Evolutionary conservation across 108 stramenopile species (phyloP).

Genomic region (Cyclotella kingstonii): DNA sequence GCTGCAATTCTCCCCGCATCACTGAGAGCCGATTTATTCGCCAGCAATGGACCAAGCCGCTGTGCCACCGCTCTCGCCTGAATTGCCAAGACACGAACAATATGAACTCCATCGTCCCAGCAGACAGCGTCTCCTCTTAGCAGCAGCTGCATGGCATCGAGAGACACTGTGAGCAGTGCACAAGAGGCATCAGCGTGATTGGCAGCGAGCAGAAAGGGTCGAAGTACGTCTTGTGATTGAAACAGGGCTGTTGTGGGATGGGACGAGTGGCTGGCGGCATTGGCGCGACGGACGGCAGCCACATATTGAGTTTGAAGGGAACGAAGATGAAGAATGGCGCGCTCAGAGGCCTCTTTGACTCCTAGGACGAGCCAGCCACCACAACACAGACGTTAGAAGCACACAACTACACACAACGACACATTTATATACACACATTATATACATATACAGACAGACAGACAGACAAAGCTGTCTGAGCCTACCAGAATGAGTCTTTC

Average conservation of each 20-base stretch:
- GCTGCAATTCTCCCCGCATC: conserved; percentile 33
- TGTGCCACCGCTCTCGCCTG: conserved; percentile 34
- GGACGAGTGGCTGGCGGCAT: conserved; percentile 13
- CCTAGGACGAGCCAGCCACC: too few relatives aligned
- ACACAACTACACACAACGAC: too few relatives aligned
- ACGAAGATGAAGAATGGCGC: conserved; percentile 77
- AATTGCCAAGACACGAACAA: conserved; percentile 75
- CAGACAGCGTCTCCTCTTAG: conserved; percentile 82
- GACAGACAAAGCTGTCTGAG: neutral
- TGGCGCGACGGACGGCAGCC: conserved; percentile 74
- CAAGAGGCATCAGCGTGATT: conserved; percentile 78
- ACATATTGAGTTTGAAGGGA: conserved; percentile 77
- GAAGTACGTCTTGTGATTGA: conserved; percentile 70
- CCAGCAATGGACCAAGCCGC: conserved; percentile 1
- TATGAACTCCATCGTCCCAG: conserved; percentile 65
- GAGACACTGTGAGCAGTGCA: conserved; percentile 57
- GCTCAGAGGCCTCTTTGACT: conserved; percentile 83
- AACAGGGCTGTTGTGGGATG: conserved; percentile 79
- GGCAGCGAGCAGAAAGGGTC: conserved; percentile 79
- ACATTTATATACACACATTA: too few relatives aligned
- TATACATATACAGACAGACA: neutral
- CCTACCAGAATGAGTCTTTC: conserved; percentile 83
- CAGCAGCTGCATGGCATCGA: conserved; percentile 67
- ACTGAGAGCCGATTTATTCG: neutral
- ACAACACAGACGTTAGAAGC: too few relatives aligned